Evolutionary conservation across 2,329 filamentous ascomycete species (phyloP).

Genomic region (Fusarium liriodendri): DNA sequence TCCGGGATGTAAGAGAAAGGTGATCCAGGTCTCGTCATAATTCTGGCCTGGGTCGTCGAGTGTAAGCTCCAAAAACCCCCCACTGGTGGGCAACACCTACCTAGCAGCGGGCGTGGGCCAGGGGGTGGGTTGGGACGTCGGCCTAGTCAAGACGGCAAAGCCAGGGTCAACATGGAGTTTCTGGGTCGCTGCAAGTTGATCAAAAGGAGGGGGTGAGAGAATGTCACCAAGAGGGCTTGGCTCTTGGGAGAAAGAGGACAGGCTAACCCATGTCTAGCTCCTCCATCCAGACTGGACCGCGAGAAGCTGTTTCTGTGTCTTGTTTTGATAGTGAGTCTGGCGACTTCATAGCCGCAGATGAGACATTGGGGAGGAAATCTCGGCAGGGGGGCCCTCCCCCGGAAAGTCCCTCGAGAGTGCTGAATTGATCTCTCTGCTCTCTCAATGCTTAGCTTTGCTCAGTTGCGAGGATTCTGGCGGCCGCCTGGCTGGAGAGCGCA

Average conservation of each 20-base stretch:
- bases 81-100: conserved; percentile 18
- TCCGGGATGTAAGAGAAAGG: conserved; percentile 40
- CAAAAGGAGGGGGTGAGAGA: conserved; percentile 40
- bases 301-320: conserved; percentile 27
- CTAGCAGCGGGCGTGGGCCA: conserved; percentile 19
- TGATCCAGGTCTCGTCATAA: conserved; percentile 45
- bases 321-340: conserved; percentile 37
- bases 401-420: conserved; percentile 17
- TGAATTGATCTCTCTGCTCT: conserved; percentile 22
- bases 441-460: conserved; percentile 20
- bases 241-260: conserved; percentile 25
- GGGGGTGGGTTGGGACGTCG: conserved; percentile 31
- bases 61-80: conserved; percentile 38
- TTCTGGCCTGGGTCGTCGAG: conserved; percentile 33
- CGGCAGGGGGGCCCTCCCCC: conserved; percentile 25
- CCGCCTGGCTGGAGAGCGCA: not conserved
- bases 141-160: conserved; percentile 31
- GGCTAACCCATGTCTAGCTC: conserved; percentile 39
- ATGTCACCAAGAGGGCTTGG: conserved; percentile 36
- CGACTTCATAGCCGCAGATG: conserved; percentile 34
- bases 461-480: conserved; percentile 15
- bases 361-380: conserved; percentile 35
- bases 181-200: conserved; percentile 41
- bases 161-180: conserved; percentile 38
- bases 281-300: conserved; percentile 24